These are phyloP conservation scores for Alopecurus myosuroides DNA, from an alignment of 176 grass and related monocot genomes.

Conservation along the genomic window DNA sequence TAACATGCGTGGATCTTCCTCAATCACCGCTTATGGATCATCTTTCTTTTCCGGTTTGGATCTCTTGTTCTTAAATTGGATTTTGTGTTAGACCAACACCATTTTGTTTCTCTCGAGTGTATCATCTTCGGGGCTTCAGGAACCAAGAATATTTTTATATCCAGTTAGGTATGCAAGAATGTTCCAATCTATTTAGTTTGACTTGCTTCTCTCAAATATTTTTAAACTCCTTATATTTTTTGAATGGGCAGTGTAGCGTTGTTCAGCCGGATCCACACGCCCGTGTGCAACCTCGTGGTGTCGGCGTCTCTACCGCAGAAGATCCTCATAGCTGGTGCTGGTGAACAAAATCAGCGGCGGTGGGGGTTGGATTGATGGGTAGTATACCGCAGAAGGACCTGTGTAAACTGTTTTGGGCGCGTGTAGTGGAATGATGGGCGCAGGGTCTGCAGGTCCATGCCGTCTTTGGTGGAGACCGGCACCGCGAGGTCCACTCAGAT, in stretches of 20 bases:
- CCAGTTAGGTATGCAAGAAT: constrained; percentile 46
- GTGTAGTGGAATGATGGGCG: no score
- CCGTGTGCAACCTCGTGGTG: constrained; percentile 55
- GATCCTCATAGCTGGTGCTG: constrained; percentile 27
- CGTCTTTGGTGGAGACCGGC: no score
- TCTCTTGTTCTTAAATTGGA: background rate
- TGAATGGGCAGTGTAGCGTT: constrained; percentile 31
- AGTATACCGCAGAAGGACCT: constrained; percentile 65
- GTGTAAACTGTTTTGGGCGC: no score
- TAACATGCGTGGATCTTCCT: constrained; percentile 65
- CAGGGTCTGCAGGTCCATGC: no score
- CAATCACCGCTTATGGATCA: constrained; percentile 74
- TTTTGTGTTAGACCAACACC: background rate
- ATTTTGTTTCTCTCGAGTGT: background rate
- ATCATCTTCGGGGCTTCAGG: constrained; percentile 47
- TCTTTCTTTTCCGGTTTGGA: constrained; percentile 59
- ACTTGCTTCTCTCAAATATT: background rate
- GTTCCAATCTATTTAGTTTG: background rate
- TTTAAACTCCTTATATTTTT: background rate
- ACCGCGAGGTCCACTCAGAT: no score
- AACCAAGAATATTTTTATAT: constrained; percentile 59
- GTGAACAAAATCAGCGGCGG: constrained; percentile 17
- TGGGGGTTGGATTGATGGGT: constrained; percentile 50
- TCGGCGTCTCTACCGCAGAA: constrained; percentile 38
- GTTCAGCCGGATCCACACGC: constrained; percentile 67